A percentile compares a stretch with the other conserved stretches of the same genome.
These are phyloP conservation scores for Fusarium tuaranense DNA, from an alignment of 2,329 filamentous ascomycete species.

Conservation along the genomic window DNA sequence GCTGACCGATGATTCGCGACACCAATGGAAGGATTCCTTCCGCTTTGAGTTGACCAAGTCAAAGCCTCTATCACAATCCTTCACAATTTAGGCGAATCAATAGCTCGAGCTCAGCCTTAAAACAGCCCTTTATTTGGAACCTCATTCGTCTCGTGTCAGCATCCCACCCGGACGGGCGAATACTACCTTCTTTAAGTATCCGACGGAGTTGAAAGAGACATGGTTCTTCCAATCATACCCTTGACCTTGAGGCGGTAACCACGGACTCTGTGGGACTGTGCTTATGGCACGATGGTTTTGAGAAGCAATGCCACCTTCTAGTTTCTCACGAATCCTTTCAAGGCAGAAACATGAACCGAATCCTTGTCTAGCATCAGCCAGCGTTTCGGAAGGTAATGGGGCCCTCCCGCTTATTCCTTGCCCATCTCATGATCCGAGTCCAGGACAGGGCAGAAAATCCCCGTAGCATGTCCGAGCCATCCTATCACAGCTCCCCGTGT, in stretches of 20 bases:
- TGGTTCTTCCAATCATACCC: neutral
- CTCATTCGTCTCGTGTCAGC: neutral
- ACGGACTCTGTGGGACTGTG: neutral
- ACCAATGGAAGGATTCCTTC: neutral
- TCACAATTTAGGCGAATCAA: neutral
- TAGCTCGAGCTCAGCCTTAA: neutral
- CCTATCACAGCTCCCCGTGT: slow-evolving; percentile 16
- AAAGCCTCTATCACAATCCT: neutral
- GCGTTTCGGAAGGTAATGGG: slow-evolving; percentile 26
- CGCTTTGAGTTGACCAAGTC: neutral
- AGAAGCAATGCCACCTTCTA: neutral
- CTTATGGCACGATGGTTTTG: slow-evolving; percentile 1
- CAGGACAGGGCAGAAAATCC: slow-evolving; percentile 14
- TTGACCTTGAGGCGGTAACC: slow-evolving; percentile 4
- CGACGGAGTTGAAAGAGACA: neutral
- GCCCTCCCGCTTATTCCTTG: slow-evolving; percentile 17
- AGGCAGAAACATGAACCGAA: neutral
- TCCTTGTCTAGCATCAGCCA: slow-evolving; percentile 17
- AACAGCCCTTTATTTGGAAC: neutral
- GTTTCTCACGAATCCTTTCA: neutral
- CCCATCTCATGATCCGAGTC: slow-evolving; percentile 9
- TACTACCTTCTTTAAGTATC: slow-evolving; percentile 8
- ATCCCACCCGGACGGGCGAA: neutral
- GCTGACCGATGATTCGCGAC: slow-evolving; percentile 1
- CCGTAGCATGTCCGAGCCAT: neutral